Conservation (phyloP, 352 stramenopile species). For the Phytopythium oedochilum region DNA sequence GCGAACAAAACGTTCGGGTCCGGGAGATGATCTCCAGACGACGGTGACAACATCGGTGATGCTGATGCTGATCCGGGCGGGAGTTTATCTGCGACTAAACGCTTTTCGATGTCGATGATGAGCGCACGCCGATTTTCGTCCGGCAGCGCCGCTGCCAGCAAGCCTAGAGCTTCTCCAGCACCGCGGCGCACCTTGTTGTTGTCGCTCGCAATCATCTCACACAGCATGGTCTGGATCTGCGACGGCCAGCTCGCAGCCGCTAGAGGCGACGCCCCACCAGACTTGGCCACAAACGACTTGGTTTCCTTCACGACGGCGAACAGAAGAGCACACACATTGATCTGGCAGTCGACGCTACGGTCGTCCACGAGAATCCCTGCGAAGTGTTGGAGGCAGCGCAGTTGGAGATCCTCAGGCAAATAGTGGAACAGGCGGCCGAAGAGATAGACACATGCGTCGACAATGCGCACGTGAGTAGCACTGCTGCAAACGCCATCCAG, state of each 20-base stretch:
- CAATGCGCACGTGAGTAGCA: conserved; percentile 77
- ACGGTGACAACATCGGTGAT: not conserved
- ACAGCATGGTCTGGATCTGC: conserved; percentile 80
- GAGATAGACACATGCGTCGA: conserved; percentile 71
- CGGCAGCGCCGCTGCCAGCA: conserved; percentile 41
- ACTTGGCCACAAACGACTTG: conserved; percentile 14
- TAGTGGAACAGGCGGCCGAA: conserved; percentile 78
- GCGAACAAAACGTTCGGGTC: conserved; percentile 49
- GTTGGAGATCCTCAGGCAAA: conserved; percentile 77
- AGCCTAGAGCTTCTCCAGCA: conserved; percentile 69
- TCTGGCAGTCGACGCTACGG: conserved; percentile 45
- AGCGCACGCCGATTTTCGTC: conserved; percentile 46
- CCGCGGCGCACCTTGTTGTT: conserved; percentile 58
- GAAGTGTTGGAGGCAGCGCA: conserved; percentile 80
- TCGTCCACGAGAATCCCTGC: conserved; percentile 55
- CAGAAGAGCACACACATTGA: conserved; percentile 77
- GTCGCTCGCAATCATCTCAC: conserved; percentile 71
- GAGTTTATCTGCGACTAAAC: conserved; percentile 50
- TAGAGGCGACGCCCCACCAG: conserved; percentile 11
- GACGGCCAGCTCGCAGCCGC: conserved; percentile 42
- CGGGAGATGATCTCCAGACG: conserved; percentile 20
- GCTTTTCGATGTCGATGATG: conserved; percentile 71
- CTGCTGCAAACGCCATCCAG: conserved; percentile 50
- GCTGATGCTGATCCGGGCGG: conserved; percentile 17
- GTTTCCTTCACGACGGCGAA: conserved; percentile 62